Conservation (phyloP, 306 rosid genomes). For the Begonia fuchsioides region DNA sequence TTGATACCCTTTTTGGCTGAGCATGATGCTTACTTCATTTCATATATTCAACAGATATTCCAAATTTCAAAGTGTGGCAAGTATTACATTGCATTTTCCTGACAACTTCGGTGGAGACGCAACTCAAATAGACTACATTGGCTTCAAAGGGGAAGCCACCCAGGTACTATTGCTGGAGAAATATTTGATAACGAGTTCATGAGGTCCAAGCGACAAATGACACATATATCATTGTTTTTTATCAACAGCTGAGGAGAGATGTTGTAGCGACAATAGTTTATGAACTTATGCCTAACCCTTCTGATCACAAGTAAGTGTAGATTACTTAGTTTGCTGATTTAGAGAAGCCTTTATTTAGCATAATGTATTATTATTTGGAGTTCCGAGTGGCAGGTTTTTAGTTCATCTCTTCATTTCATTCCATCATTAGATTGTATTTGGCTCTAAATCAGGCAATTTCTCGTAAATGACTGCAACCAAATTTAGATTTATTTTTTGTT, state of each 20-base stretch:
- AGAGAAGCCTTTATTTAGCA: not conserved
- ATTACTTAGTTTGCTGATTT: not conserved
- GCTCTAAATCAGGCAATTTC: not conserved
- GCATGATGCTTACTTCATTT: slow-evolving; percentile 6
- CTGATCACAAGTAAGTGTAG: slow-evolving; percentile 84
- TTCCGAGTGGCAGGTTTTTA: not conserved
- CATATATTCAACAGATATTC: slow-evolving; percentile 41
- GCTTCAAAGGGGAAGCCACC: slow-evolving; percentile 95
- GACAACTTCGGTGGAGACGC: slow-evolving; percentile 77
- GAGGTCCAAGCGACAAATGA: not conserved
- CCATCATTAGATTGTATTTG: not conserved
- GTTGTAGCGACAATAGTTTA: slow-evolving; percentile 81
- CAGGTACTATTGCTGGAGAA: slow-evolving; percentile 41
- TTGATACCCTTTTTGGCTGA: not conserved
- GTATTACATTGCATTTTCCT: slow-evolving; percentile 88
- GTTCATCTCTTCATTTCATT: not conserved
- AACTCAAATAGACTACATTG: slow-evolving; percentile 74
- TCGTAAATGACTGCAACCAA: not conserved
- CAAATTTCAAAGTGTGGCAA: slow-evolving; percentile 85
- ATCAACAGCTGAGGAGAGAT: slow-evolving; percentile 72
- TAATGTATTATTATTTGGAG: not conserved
- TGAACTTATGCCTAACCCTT: slow-evolving; percentile 90
- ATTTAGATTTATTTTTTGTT: too few species aligned
- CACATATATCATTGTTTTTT: slow-evolving; percentile 5
- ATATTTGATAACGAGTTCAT: not conserved